phyloP scores from a whole-genome alignment of 75 land plant species.

The Sequoia sempervirens region DNA sequence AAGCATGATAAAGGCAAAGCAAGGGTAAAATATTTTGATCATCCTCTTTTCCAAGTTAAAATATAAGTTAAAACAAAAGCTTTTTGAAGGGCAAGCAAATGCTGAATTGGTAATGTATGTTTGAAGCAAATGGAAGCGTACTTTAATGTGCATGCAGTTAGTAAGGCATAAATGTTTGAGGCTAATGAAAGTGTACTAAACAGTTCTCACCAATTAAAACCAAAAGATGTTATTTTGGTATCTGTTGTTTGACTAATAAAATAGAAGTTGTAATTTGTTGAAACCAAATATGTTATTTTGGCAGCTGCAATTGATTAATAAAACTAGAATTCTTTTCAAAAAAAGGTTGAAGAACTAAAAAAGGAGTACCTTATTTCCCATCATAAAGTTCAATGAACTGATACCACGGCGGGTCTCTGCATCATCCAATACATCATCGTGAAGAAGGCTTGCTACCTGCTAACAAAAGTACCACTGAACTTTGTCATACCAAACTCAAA shows the following conservation, averaged over 20 bases:
- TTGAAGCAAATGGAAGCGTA: too few relatives aligned
- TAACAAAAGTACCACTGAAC: neutral
- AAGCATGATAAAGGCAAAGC: too few relatives aligned
- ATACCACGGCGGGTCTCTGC: slow-evolving; percentile 90
- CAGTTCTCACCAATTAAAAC: neutral
- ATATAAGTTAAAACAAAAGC: too few relatives aligned
- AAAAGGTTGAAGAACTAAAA: neutral
- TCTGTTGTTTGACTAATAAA: too few relatives aligned
- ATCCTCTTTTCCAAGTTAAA: too few relatives aligned
- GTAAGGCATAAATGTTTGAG: too few relatives aligned
- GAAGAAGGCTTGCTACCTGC: slow-evolving; percentile 95
- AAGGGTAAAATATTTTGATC: too few relatives aligned
- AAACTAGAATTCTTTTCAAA: neutral
- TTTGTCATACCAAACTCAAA: neutral
- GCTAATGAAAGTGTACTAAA: neutral
- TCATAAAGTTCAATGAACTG: slow-evolving; percentile 80
- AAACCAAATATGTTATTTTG: neutral
- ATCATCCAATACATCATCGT: slow-evolving; percentile 97
- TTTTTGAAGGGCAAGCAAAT: too few relatives aligned
- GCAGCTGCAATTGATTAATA: neutral
- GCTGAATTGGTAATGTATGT: too few relatives aligned
- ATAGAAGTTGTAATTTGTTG: neutral
- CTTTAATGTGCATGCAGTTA: too few relatives aligned
- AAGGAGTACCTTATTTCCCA: slow-evolving; percentile 83
- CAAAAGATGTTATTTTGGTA: neutral